phyloP scores from a whole-genome alignment of 2,329 filamentous ascomycete species.

The Pyrenochaeta sp. region DNA sequence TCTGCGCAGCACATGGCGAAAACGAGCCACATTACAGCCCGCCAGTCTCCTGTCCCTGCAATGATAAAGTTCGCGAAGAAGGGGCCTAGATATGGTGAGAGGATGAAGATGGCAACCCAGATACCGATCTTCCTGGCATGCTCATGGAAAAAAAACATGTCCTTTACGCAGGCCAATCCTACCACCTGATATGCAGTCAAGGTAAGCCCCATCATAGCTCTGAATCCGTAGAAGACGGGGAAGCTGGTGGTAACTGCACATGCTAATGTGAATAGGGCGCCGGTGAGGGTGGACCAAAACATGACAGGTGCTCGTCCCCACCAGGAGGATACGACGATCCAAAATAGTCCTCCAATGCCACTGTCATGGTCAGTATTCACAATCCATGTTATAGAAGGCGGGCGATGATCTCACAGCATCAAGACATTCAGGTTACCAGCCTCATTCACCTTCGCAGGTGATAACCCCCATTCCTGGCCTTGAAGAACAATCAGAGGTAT shows the following conservation, averaged over 20 bases:
- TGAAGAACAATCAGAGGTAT: conserved; percentile 40
- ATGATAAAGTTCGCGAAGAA: conserved; percentile 40
- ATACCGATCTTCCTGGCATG: conserved; percentile 46
- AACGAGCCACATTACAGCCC: conserved; percentile 32
- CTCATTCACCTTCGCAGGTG: conserved; percentile 59
- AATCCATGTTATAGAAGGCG: too few relatives aligned
- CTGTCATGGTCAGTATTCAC: too few relatives aligned
- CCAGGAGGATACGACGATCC: conserved; percentile 25
- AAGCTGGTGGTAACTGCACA: conserved; percentile 46
- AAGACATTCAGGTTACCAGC: conserved; percentile 62
- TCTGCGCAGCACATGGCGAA: conserved; percentile 25
- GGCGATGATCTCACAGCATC: conserved; percentile 51
- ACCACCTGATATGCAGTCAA: conserved; percentile 34
- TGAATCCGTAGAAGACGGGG: conserved; percentile 49
- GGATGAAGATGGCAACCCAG: conserved; percentile 38
- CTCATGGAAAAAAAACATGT: conserved; percentile 51
- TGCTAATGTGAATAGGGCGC: conserved; percentile 48
- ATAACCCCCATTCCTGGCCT: conserved; percentile 57
- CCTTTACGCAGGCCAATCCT: conserved; percentile 37
- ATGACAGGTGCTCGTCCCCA: conserved; percentile 49
- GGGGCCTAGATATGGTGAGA: conserved; percentile 42
- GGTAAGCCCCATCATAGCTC: conserved; percentile 31
- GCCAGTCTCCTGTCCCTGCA: conserved; percentile 30
- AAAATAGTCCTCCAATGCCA: conserved; percentile 47
- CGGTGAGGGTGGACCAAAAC: conserved; percentile 54